phyloP scores from a whole-genome alignment of 768 basidiomycete species.

The Tephrocybe sp. region DNA sequence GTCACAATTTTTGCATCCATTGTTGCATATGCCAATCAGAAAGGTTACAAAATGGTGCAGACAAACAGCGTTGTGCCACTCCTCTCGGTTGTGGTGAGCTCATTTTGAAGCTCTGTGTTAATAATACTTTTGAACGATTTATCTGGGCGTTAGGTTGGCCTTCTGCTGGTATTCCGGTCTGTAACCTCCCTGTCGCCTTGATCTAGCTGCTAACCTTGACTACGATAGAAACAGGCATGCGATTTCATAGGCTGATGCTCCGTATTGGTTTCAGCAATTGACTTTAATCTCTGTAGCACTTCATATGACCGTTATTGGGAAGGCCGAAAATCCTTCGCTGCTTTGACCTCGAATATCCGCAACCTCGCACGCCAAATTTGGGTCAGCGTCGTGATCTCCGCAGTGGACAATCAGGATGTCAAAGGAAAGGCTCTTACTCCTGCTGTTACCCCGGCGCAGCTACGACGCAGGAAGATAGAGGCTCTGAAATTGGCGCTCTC shows the following conservation, averaged over 20 bases:
- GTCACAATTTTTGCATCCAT: constrained; percentile 71
- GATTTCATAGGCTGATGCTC: background rate
- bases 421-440: constrained; percentile 54
- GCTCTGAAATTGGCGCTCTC: constrained; percentile 64
- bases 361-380: constrained; percentile 78
- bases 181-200: constrained; percentile 17
- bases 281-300: constrained; percentile 42
- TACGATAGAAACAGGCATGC: constrained; percentile 61
- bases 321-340: constrained; percentile 81
- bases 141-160: constrained; percentile 58
- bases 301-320: constrained; percentile 89
- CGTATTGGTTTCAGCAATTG: background rate
- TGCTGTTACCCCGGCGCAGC: constrained; percentile 46
- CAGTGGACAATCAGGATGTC: constrained; percentile 41
- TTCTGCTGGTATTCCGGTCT: constrained; percentile 85
- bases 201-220: constrained; percentile 1
- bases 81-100: constrained; percentile 84
- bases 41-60: constrained; percentile 59
- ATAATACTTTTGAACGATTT: constrained; percentile 3
- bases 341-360: constrained; percentile 69
- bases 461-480: constrained; percentile 67
- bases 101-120: background rate
- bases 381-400: constrained; percentile 72
- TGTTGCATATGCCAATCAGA: constrained; percentile 56
- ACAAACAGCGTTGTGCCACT: constrained; percentile 86